phyloP scores from a whole-genome alignment of 179 eudicot species.

The Sideroxylon spinosum region DNA sequence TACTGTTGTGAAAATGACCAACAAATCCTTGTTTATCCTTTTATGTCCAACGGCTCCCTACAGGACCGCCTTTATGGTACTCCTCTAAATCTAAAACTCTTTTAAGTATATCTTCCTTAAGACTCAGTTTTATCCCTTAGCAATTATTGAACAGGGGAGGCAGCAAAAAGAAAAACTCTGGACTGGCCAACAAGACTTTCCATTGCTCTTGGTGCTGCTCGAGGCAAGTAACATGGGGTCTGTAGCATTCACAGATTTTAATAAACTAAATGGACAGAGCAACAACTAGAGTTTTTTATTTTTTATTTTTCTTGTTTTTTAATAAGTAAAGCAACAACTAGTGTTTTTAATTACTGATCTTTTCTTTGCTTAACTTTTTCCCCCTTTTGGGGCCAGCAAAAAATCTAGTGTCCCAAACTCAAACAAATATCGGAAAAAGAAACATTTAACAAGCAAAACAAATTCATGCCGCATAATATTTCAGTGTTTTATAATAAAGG shows the following conservation, averaged over 20 bases:
- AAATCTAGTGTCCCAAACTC: not conserved
- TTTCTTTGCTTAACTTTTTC: too few relatives aligned
- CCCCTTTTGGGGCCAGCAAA: not conserved
- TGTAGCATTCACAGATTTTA: conserved; percentile 4
- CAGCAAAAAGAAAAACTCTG: conserved; percentile 38
- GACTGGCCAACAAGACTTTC: conserved; percentile 63
- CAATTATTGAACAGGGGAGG: conserved; percentile 37
- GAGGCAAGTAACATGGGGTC: conserved; percentile 34
- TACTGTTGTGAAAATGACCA: conserved; percentile 56
- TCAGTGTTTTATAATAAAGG: too few relatives aligned
- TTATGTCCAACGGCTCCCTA: conserved; percentile 58
- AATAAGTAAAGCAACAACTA: too few relatives aligned
- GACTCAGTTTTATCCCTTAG: not conserved
- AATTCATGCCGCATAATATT: too few relatives aligned
- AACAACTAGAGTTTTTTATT: not conserved
- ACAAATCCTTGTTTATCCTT: conserved; percentile 60
- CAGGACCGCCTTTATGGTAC: conserved; percentile 59
- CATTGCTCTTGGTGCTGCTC: conserved; percentile 54
- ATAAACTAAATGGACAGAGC: not conserved
- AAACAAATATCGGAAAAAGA: not conserved
- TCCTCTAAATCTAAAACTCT: conserved; percentile 8
- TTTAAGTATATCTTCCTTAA: not conserved
- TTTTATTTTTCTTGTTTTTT: not conserved
- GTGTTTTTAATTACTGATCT: too few relatives aligned
- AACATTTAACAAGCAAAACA: not conserved